Conservation (phyloP, 139 green algal species). For the Picochlorum sp. region DNA sequence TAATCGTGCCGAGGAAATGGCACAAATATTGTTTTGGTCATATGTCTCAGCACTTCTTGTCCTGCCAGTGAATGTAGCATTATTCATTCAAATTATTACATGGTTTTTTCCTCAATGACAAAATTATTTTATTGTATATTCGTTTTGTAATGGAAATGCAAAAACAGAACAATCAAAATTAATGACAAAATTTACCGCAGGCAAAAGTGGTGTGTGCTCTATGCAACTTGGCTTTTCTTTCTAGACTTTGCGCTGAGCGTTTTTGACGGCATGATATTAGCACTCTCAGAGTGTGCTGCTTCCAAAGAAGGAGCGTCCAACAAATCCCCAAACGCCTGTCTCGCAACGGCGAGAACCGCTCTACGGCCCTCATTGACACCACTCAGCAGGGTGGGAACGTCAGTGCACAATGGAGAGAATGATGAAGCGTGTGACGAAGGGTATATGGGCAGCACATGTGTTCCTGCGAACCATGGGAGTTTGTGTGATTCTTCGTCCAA, state of each 20-base stretch:
- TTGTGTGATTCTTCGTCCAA: slow-evolving; percentile 23
- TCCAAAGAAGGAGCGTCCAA: neutral
- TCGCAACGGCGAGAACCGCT: slow-evolving; percentile 17
- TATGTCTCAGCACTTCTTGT: slow-evolving; percentile 46
- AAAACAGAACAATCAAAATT: neutral
- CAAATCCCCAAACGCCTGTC: slow-evolving; percentile 7
- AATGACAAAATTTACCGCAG: neutral
- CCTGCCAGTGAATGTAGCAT: slow-evolving; percentile 36
- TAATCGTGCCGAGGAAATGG: slow-evolving; percentile 38
- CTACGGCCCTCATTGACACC: slow-evolving; percentile 44
- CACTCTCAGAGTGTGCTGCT: neutral
- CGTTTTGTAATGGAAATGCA: too few species aligned
- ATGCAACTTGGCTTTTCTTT: too few species aligned
- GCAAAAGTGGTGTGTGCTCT: too few species aligned
- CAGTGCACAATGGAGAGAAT: slow-evolving; percentile 48
- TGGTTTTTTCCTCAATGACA: neutral
- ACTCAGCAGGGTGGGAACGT: slow-evolving; percentile 30
- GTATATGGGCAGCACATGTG: slow-evolving; percentile 30
- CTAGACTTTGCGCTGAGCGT: neutral
- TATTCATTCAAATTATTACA: slow-evolving; percentile 39
- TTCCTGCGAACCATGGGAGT: slow-evolving; percentile 36
- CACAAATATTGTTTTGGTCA: slow-evolving; percentile 50
- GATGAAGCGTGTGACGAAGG: slow-evolving; percentile 8
- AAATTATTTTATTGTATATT: too few species aligned
- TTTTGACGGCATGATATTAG: neutral